Conservation (phyloP, 768 basidiomycete species). For the Sporobolomyces phaffii region DNA sequence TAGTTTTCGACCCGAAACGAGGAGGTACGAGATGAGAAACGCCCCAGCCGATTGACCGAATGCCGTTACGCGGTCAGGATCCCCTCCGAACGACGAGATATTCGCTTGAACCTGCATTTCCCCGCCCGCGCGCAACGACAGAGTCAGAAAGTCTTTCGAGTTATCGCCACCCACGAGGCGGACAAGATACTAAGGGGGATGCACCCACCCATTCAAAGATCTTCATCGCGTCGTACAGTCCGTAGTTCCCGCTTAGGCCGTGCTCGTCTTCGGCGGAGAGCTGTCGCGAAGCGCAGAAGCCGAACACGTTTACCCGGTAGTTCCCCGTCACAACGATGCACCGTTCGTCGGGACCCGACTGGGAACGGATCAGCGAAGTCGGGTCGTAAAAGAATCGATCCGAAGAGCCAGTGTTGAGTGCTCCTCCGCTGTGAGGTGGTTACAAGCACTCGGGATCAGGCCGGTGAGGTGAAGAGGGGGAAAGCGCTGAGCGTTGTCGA, state of each 20-base stretch:
- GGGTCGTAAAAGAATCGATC: conserved; percentile 33
- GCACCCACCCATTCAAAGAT: conserved; percentile 38
- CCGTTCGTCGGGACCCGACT: neutral
- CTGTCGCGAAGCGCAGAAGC: conserved; percentile 19
- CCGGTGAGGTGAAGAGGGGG: neutral
- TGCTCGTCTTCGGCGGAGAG: neutral
- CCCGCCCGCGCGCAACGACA: too few relatives aligned
- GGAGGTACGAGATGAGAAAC: conserved; percentile 47
- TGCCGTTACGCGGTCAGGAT: conserved; percentile 50
- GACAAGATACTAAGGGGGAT: too few relatives aligned
- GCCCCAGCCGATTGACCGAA: conserved; percentile 59
- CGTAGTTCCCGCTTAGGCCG: conserved; percentile 30
- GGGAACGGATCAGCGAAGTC: conserved; percentile 18
- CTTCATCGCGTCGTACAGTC: conserved; percentile 30
- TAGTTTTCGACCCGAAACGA: conserved; percentile 27
- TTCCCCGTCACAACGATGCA: conserved; percentile 40
- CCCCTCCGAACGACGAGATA: conserved; percentile 45
- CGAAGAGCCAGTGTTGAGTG: conserved; percentile 26
- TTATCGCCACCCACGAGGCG: too few relatives aligned
- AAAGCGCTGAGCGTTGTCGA: neutral
- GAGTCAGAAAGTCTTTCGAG: too few relatives aligned
- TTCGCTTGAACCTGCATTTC: conserved; percentile 45
- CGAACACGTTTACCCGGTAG: conserved; percentile 30
- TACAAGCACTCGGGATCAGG: too few relatives aligned
- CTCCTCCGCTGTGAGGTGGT: conserved; percentile 23